Evolutionary conservation across 805 yeast genomes (phyloP), one percentile per base, ranked within the genome.

Genomic region (Candida arabinofermentans): DNA sequence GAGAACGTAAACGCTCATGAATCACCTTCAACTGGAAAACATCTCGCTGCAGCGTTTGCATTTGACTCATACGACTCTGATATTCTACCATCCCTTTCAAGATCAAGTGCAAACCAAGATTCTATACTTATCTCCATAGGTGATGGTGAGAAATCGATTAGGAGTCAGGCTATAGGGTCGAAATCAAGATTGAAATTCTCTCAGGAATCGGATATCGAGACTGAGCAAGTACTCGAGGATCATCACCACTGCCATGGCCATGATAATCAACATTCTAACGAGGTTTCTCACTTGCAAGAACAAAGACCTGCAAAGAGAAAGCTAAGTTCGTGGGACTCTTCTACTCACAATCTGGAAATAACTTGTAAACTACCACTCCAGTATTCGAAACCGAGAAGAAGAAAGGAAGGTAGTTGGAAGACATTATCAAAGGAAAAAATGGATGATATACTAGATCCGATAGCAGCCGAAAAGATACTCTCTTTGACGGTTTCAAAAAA

Each of bases 401-500:
- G 24, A 17, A 9, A 36, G 32, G 14, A 37, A 39, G 33, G 17
- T 27, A 22, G 41, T 9, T 24, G 10, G 17, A 3, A 18, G 14
- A 14, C 31, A 4, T 18, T 34, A 12, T 35, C 41, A 22, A 32
- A 37, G 27, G 31, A 37, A 13, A 40, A 48, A 30, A 27, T 65
- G n/a, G 74, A 70, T 40, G 71, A 76, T 41, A 67, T 79, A 14
- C 64, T 66, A 5, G 62, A 77, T 42, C 65, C 59, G 9, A 65
- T 65, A 27, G 72, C 70, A 31, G 86, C 83, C 7, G 90, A 84
- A 47, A 65, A 70, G 31, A 65, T 71, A 33, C 61, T 86, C 37
- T 72, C 83, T 0, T 64, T 83, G 40, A 75, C 77, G 0, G 79
- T 91, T 2, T 68, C 75, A 8, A 91, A 90, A 57, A 53, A 67